A percentile compares a stretch with the other conserved stretches of the same genome.
These are phyloP conservation scores for barley (Hordeum vulgare) DNA, from an alignment of 176 grass and related monocot species.

Conservation along the genomic window MorexV3_pseudomolecules_assembly NC_058523.1:491296835-491297334, in stretches of 20 bases:
- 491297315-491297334: not conserved
- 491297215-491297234: no score
- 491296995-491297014: not conserved
- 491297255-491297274: not conserved
- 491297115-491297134: not conserved
- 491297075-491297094: not conserved
- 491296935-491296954: not conserved
- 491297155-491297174: not conserved
- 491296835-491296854: no score
- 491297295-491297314: not conserved
- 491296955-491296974: not conserved
- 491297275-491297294: constrained; percentile 6
- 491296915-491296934: not conserved
- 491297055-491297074: not conserved
- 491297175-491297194: no score
- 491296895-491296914: not conserved
- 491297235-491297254: not conserved
- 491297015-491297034: not conserved
- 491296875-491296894: not conserved
- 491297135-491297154: constrained; percentile 15
- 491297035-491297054: not conserved
- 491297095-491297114: not conserved
- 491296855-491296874: not conserved
- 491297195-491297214: no score
- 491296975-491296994: not conserved